A percentile compares a stretch with the other conserved stretches of the same genome.
Conservation (phyloP, 78 protist genomes). For the Acrasis kona region DNA sequence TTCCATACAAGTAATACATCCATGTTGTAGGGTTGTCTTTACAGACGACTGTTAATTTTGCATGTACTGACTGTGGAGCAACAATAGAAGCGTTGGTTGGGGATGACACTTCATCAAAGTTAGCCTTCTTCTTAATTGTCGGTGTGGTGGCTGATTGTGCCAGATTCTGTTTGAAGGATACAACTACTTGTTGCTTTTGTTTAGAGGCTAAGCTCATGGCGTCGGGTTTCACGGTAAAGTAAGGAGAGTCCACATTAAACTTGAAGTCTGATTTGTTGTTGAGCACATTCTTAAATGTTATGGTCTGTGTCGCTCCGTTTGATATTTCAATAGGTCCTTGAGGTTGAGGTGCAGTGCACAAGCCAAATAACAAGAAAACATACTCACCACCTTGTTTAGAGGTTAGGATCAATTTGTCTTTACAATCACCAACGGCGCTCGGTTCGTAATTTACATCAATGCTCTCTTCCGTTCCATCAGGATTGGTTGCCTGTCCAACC, state of each 20-base stretch:
- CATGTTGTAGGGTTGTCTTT: neutral
- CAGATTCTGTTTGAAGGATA: too few relatives aligned
- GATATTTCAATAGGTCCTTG: conserved; percentile 58
- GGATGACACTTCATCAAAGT: too few relatives aligned
- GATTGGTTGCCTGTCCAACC: neutral
- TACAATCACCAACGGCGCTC: conserved; percentile 18
- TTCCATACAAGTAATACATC: conserved; percentile 1
- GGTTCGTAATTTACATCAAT: conserved; percentile 63
- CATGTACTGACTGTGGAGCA: too few relatives aligned
- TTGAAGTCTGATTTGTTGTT: neutral
- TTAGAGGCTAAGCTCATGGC: too few relatives aligned
- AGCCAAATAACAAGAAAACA: conserved; percentile 31
- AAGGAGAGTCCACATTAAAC: conserved; percentile 17
- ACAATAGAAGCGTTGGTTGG: too few relatives aligned
- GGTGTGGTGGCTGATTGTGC: too few relatives aligned
- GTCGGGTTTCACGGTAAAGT: conserved; percentile 46
- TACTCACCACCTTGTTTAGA: conserved; percentile 53
- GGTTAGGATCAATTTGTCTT: conserved; percentile 17
- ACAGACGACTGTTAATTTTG: too few relatives aligned
- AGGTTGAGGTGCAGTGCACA: conserved; percentile 43
- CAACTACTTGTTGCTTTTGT: too few relatives aligned
- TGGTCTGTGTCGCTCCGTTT: neutral
- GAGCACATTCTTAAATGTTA: conserved; percentile 52
- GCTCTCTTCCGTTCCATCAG: conserved; percentile 28
- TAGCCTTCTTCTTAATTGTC: too few relatives aligned